Evolutionary conservation across 352 stramenopile species (phyloP).

Genomic region (Phytophthora sojae): DNA sequence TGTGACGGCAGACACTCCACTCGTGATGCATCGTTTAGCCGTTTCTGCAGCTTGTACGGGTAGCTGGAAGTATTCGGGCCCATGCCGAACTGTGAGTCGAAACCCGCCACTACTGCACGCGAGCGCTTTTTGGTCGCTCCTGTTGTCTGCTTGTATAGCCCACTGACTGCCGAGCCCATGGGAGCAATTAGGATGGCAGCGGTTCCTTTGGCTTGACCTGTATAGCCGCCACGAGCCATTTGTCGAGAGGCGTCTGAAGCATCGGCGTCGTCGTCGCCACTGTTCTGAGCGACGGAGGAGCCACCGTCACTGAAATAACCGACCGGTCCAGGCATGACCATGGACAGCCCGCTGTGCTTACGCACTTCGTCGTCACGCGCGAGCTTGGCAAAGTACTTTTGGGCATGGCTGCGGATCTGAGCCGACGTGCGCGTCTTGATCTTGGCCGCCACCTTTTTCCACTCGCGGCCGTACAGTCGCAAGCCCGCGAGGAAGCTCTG

Average conservation of each 20-base stretch:
- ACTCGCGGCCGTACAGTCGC: constrained; percentile 95
- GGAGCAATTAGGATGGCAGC: constrained; percentile 27
- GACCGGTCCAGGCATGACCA: constrained; percentile 25
- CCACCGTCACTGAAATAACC: constrained; percentile 74
- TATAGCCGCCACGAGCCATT: constrained; percentile 6
- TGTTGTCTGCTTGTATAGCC: constrained; percentile 24
- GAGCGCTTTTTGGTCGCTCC: constrained; percentile 44
- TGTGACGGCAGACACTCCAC: constrained; percentile 63
- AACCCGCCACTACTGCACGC: constrained; percentile 21
- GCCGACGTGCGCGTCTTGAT: constrained; percentile 90
- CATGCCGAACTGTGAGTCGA: constrained; percentile 17
- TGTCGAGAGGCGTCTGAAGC: constrained; percentile 26
- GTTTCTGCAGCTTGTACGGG: constrained; percentile 38
- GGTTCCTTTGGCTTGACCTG: constrained; percentile 30
- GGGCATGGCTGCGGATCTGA: constrained; percentile 85
- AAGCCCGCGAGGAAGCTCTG: constrained; percentile 95
- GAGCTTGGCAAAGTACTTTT: constrained; percentile 91
- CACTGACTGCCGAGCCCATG: constrained; percentile 23
- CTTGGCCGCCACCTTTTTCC: constrained; percentile 96
- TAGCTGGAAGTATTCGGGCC: constrained; percentile 9
- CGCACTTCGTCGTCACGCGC: constrained; percentile 78
- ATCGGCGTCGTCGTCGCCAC: constrained; percentile 58
- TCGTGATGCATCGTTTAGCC: constrained; percentile 31
- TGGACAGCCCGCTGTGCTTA: constrained; percentile 47
- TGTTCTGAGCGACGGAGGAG: constrained; percentile 65